Evolutionary conservation across 1,139 yeast genomes (phyloP).

Genomic region (Protomyces inundatus): DNA sequence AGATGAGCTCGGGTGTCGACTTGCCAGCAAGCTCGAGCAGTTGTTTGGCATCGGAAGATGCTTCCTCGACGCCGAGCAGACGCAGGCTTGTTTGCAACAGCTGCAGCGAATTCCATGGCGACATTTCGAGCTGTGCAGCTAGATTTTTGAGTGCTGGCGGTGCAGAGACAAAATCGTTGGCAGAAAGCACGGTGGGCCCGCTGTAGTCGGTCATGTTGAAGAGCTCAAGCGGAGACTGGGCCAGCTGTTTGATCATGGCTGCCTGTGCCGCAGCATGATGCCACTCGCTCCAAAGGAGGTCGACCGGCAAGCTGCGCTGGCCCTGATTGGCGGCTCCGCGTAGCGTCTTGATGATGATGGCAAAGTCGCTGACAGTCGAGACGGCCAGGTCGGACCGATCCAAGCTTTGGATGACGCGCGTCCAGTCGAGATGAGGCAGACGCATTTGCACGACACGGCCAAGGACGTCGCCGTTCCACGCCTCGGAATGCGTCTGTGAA

Average conservation of each 20-base stretch:
- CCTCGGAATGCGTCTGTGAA: neutral
- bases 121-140: slow-evolving; percentile 27
- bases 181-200: slow-evolving; percentile 25
- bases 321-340: slow-evolving; percentile 12
- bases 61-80: slow-evolving; percentile 37
- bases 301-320: slow-evolving; percentile 17
- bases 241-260: slow-evolving; percentile 24
- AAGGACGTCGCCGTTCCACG: slow-evolving; percentile 16
- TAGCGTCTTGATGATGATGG: slow-evolving; percentile 11
- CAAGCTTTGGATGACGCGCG: slow-evolving; percentile 1
- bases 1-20: slow-evolving; percentile 39
- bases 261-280: slow-evolving; percentile 26
- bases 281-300: slow-evolving; percentile 29
- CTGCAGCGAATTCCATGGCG: slow-evolving; percentile 34
- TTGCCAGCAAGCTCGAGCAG: slow-evolving; percentile 39
- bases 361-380: neutral
- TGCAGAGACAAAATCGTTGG: slow-evolving; percentile 27
- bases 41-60: slow-evolving; percentile 35
- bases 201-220: slow-evolving; percentile 29
- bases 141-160: slow-evolving; percentile 23
- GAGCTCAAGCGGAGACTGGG: slow-evolving; percentile 16
- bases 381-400: slow-evolving; percentile 4
- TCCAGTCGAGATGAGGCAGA: slow-evolving; percentile 16
- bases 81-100: slow-evolving; percentile 37
- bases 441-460: neutral